A percentile compares a stretch with the other conserved stretches of the same genome.
Evolutionary conservation across 306 rosid species (phyloP).

Genomic region (Quercus gilva): DNA sequence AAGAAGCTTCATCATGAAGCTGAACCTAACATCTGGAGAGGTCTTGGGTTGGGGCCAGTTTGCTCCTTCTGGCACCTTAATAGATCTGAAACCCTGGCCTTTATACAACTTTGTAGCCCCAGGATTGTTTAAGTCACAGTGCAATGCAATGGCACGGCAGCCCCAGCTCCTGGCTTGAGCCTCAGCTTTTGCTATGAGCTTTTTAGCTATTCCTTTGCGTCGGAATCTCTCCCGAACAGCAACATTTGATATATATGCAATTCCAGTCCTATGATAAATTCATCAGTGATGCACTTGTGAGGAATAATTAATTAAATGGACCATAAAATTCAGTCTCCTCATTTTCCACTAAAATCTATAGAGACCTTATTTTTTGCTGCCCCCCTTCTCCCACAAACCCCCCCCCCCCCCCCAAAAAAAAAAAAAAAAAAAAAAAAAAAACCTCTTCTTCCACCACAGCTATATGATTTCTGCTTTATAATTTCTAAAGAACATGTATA

Average conservation of each 20-base stretch:
- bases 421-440: too few species aligned
- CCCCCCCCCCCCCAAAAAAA: too few species aligned
- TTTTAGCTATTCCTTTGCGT: slow-evolving; percentile 81
- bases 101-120: slow-evolving; percentile 74
- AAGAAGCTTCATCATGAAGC: slow-evolving; percentile 97
- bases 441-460: too few species aligned
- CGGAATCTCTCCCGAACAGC: slow-evolving; percentile 90
- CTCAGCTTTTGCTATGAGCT: slow-evolving; percentile 76
- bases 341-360: neutral
- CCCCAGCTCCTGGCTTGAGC: slow-evolving; percentile 90
- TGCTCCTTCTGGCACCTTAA: slow-evolving; percentile 91
- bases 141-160: slow-evolving; percentile 83
- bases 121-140: slow-evolving; percentile 78
- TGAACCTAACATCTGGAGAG: slow-evolving; percentile 67
- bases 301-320: slow-evolving; percentile 8
- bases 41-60: slow-evolving; percentile 98
- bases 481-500: too few species aligned
- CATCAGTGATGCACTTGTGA: neutral
- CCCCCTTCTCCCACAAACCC: neutral
- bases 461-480: too few species aligned
- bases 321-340: neutral
- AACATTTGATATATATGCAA: slow-evolving; percentile 93
- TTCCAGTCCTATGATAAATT: slow-evolving; percentile 66
- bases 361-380: neutral
- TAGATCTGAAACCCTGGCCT: slow-evolving; percentile 75